Conservation (phyloP, 768 basidiomycete species). For the Baorangia bicolor region DNA sequence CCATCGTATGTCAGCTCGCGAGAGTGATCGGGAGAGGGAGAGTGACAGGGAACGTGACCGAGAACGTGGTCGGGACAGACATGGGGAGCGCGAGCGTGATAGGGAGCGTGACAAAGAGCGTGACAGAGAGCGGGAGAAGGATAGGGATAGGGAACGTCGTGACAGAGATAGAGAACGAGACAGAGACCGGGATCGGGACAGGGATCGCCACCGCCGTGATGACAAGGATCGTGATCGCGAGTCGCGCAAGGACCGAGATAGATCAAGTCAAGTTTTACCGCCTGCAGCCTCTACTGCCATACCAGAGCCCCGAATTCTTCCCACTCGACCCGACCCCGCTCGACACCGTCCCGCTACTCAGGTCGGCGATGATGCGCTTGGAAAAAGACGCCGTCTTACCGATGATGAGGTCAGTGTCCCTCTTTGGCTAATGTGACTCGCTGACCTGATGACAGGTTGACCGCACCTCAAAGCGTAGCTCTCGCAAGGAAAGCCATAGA, state of each 20-base stretch:
- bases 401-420: constrained; percentile 69
- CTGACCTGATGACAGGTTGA: constrained; percentile 50
- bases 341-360: constrained; percentile 50
- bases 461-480: constrained; percentile 75
- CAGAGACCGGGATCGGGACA: constrained; percentile 42
- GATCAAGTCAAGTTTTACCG: constrained; percentile 34
- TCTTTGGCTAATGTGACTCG: not conserved
- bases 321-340: constrained; percentile 57
- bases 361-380: constrained; percentile 60
- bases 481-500: constrained; percentile 74
- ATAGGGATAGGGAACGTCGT: constrained; percentile 40
- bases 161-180: constrained; percentile 50
- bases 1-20: constrained; percentile 37
- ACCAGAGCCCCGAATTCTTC: constrained; percentile 55
- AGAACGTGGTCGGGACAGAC: constrained; percentile 46
- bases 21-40: constrained; percentile 41
- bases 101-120: constrained; percentile 44
- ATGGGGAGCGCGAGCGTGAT: constrained; percentile 49
- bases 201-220: constrained; percentile 52
- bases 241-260: constrained; percentile 60
- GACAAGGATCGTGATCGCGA: constrained; percentile 67
- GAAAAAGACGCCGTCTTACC: constrained; percentile 64
- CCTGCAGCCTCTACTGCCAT: constrained; percentile 30
- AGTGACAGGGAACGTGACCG: constrained; percentile 48
- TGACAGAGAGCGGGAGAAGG: constrained; percentile 37